Conservation (phyloP, 495 filamentous ascomycete genomes). For the Neurospora sp. region DNA sequence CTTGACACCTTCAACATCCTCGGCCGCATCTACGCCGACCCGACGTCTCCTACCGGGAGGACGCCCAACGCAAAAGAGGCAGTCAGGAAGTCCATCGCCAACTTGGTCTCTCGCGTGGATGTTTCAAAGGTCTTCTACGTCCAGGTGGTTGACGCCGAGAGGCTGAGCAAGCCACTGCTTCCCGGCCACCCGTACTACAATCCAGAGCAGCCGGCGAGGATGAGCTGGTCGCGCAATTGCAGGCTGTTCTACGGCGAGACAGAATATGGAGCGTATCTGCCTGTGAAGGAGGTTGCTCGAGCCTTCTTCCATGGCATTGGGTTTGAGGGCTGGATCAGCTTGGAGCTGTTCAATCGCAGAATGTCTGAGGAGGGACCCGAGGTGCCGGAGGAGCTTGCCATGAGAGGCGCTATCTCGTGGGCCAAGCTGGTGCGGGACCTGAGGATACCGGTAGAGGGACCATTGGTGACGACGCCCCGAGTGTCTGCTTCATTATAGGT, state of each 20-base stretch:
- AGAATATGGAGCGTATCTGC: conserved; percentile 61
- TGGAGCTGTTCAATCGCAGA: conserved; percentile 66
- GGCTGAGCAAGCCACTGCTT: conserved; percentile 47
- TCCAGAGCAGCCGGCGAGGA: conserved; percentile 51
- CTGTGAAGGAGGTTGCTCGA: conserved; percentile 49
- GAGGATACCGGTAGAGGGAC: conserved; percentile 38
- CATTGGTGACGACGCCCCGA: conserved; percentile 5
- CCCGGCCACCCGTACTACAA: conserved; percentile 55
- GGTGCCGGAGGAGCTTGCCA: conserved; percentile 54
- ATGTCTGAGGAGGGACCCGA: conserved; percentile 41
- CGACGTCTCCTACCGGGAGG: conserved; percentile 41
- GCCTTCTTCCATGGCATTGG: conserved; percentile 55
- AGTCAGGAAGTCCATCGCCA: conserved; percentile 45
- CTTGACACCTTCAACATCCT: conserved; percentile 78
- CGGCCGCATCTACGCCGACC: conserved; percentile 64
- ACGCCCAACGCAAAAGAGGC: conserved; percentile 48
- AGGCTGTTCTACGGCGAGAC: conserved; percentile 67
- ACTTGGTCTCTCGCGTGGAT: conserved; percentile 48
- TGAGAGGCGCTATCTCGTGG: conserved; percentile 54
- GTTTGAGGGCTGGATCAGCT: conserved; percentile 67
- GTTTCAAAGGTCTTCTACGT: conserved; percentile 66
- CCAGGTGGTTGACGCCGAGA: conserved; percentile 70
- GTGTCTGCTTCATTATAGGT: conserved; percentile 21
- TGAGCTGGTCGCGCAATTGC: conserved; percentile 77
- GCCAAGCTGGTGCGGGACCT: conserved; percentile 45